Evolutionary conservation across 1,284 basidiomycete species (phyloP), one percentile per base, ranked within the genome.

Genomic region (Puccinia brachypodii): DNA sequence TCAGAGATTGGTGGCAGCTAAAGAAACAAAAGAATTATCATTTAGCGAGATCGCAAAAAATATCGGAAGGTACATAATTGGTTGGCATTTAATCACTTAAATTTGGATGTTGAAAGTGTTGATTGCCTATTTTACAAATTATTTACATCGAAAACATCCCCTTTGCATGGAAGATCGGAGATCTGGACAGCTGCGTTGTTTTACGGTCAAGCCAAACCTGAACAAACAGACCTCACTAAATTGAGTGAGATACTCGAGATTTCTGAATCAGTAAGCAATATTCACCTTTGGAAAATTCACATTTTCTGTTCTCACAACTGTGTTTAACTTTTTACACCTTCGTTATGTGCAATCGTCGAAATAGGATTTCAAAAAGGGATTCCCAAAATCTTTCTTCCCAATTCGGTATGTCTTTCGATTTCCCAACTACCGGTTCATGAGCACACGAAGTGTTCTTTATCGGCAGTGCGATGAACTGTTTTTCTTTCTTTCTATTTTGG

Each of bases 111-210:
- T 44, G 36, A 69, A 69, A 69, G 28, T 50, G 47, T 64, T 19
- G 36, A 22, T 64, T 11, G n/a, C 33, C 62, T 64, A 36, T 22
- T 31, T 36, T 31, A 19, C 7, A 33, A 64, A 38, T 9, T 9
- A 4, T 25, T 7, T 22, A 38, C 33, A 4, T 36, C 31, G n/a
- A 25, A 56, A n/a, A 3, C 19, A 19, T 25, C 11, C 6, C n/a
- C n/a, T n/a, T n/a, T n/a, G n/a, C n/a, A 60, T 44, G 25, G 8
- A 56, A 76, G 74, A 25, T 76, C 74, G 28, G 74, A 76, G 56
- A n/a, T 76, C n/a, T 76, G 74, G 74, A 76, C 74, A 42, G 74
- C 74, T 42, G 74, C 74, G 36, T 66, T 76, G 44, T 76, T 76
- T 36, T 76, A 76, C 60, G 74, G 74, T 9, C 74, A 76, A 42